phyloP scores from a whole-genome alignment of 352 stramenopile genomes.

The Phytophthora cryptogea region DNA sequence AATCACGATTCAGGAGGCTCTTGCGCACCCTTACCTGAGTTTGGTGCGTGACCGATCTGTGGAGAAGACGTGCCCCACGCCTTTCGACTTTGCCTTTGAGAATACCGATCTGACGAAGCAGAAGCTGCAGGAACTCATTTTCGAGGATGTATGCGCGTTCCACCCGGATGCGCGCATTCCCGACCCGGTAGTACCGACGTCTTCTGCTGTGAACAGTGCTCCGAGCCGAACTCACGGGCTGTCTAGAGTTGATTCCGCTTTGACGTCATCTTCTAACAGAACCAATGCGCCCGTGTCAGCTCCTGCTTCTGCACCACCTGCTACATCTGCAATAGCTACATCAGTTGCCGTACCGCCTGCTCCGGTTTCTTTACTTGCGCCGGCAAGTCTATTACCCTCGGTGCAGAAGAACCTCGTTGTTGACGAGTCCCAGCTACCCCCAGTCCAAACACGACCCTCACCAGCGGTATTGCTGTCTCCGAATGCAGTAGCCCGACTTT shows the following conservation, averaged over 20 bases:
- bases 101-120: slow-evolving; percentile 90
- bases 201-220: slow-evolving; percentile 20
- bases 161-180: slow-evolving; percentile 78
- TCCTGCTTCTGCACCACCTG: slow-evolving; percentile 19
- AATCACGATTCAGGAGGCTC: slow-evolving; percentile 79
- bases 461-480: slow-evolving; percentile 44
- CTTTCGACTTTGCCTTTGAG: slow-evolving; percentile 89
- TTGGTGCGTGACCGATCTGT: slow-evolving; percentile 72
- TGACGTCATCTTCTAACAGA: slow-evolving; percentile 19
- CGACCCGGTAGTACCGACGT: slow-evolving; percentile 30
- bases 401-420: slow-evolving; percentile 15
- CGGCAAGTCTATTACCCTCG: slow-evolving; percentile 14
- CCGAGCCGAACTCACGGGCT: slow-evolving; percentile 17
- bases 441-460: slow-evolving; percentile 32
- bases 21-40: slow-evolving; percentile 82
- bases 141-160: slow-evolving; percentile 90
- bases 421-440: slow-evolving; percentile 17
- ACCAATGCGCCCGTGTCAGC: slow-evolving; percentile 10
- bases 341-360: slow-evolving; percentile 28
- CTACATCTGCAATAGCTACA: slow-evolving; percentile 8
- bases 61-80: slow-evolving; percentile 77
- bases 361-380: slow-evolving; percentile 24
- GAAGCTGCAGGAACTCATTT: slow-evolving; percentile 92
- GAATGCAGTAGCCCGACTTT: slow-evolving; percentile 25
- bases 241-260: slow-evolving; percentile 24